Evolutionary conservation across 1,139 yeast genomes (phyloP).

Genomic region (Saccharomyces hybrid): DNA sequence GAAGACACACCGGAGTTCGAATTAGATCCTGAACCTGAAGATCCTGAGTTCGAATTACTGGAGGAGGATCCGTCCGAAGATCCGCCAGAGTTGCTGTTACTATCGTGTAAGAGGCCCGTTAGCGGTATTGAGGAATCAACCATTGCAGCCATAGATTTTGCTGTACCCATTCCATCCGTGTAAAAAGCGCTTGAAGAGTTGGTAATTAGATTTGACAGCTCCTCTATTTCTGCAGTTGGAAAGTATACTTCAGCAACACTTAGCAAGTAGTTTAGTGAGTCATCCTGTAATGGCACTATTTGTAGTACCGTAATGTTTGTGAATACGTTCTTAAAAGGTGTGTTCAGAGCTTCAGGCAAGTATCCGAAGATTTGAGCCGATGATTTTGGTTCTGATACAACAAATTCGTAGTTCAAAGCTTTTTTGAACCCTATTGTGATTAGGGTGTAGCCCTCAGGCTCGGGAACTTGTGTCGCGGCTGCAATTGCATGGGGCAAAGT

Average conservation of each 20-base stretch:
- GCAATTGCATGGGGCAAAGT: conserved; percentile 65
- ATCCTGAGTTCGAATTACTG: conserved; percentile 1
- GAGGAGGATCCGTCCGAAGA: conserved; percentile 15
- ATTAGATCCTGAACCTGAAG: conserved; percentile 3
- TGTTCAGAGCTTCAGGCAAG: conserved; percentile 49
- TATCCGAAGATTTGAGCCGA: conserved; percentile 72
- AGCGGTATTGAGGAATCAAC: conserved; percentile 61
- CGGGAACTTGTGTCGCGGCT: conserved; percentile 29
- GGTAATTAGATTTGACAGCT: conserved; percentile 40
- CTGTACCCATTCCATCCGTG: conserved; percentile 41
- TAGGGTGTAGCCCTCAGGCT: conserved; percentile 38
- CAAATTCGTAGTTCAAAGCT: conserved; percentile 63
- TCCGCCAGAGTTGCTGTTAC: conserved; percentile 18
- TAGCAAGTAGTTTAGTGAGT: conserved; percentile 45
- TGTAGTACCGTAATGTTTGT: conserved; percentile 46
- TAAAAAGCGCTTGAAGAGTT: conserved; percentile 43
- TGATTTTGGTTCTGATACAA: conserved; percentile 55
- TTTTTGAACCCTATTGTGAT: conserved; percentile 66
- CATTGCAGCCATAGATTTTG: conserved; percentile 43
- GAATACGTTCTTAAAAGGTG: conserved; percentile 40
- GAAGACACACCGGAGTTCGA: conserved; percentile 4
- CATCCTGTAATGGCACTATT: conserved; percentile 56
- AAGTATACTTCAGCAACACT: conserved; percentile 74
- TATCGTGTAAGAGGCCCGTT: conserved; percentile 38
- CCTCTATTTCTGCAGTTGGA: conserved; percentile 42